Percentiles rank a stretch among this genome's conserved stretches.
phyloP scores from a whole-genome alignment of 176 grass and related monocot genomes.

The Saccharum officinarum region DNA sequence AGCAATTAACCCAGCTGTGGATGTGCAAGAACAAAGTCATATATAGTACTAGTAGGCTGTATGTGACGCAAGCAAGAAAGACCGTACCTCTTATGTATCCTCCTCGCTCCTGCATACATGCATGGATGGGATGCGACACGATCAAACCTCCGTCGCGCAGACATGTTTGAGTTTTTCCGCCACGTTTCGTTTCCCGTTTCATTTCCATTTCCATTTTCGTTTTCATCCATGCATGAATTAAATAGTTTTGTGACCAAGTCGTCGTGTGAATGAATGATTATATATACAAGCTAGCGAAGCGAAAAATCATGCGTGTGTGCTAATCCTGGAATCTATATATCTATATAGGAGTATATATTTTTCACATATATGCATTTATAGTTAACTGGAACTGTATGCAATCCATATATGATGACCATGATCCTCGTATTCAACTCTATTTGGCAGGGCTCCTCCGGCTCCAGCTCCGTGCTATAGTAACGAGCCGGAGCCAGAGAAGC shows the following conservation, averaged over 20 bases:
- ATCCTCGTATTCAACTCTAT: no score
- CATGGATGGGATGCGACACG: not conserved
- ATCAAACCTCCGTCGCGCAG: not conserved
- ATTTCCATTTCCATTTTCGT: not conserved
- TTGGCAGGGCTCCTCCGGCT: no score
- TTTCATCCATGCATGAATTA: not conserved
- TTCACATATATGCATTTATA: no score
- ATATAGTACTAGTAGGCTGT: no score
- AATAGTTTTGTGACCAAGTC: not conserved
- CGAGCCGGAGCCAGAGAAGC: no score
- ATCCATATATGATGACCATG: no score
- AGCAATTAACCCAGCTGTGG: not conserved
- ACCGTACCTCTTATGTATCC: not conserved
- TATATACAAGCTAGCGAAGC: no score
- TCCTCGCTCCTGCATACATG: not conserved
- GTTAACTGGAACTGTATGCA: no score
- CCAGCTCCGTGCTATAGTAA: no score
- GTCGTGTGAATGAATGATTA: not conserved
- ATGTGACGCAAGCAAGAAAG: not conserved
- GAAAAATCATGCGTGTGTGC: no score
- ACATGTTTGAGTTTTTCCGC: not conserved
- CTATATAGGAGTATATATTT: no score
- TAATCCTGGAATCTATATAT: no score
- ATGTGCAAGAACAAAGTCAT: not conserved
- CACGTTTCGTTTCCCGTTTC: not conserved